Base-by-base conservation (phyloP, 176 grass and related monocot genomes). In the Juncus inflexus region DNA sequence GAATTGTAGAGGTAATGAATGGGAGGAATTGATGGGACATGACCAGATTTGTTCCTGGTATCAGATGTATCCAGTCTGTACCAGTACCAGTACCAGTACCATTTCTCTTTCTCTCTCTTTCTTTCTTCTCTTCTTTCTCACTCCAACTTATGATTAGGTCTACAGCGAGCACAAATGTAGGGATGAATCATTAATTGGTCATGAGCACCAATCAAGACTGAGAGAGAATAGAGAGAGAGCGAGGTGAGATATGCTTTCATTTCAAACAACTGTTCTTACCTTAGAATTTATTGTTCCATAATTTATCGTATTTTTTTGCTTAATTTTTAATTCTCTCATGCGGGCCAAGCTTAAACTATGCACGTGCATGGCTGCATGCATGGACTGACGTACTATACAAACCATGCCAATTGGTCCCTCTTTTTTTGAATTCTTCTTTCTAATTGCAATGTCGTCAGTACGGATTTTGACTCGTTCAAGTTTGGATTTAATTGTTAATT, bases 281-380 rank as follows among this genome's bases (percentile, higher is more conserved):
- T 37, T 37, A 63, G 28, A 15, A 5, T 10, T 37, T 52, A 35
- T 52, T 53, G 62, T 49, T 67, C 9, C 28, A 47, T 65, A 6
- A 12, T 45, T 45, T 16, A 19, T 61, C 49, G 40, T 7, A 15
- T 42, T 42, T 37, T 28, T 28, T 28, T 28, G 19, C 19, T 16
- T 35, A 67, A 37, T 35, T 38, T 35, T 55, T 43, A 16, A 69
- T 41, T 15, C 51, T 38, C 40, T 40, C 35, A 53, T 56, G 6
- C 36, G 40, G 53, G 50, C 50, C 12, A 41, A 55, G 50, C 55
- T 70, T 54, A 52, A 45, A 53, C 55, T 15, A n/a, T 70, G 12
- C 66, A 57, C 52, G 66, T 70, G 66, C 66, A 70, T 70, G 66
- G 37, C 12, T 45, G 62, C 40, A 64, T 64, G 62, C 62, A 58